Conservation (phyloP, 2,329 filamentous ascomycete species). For the Clonostachys rhizophaga region DNA sequence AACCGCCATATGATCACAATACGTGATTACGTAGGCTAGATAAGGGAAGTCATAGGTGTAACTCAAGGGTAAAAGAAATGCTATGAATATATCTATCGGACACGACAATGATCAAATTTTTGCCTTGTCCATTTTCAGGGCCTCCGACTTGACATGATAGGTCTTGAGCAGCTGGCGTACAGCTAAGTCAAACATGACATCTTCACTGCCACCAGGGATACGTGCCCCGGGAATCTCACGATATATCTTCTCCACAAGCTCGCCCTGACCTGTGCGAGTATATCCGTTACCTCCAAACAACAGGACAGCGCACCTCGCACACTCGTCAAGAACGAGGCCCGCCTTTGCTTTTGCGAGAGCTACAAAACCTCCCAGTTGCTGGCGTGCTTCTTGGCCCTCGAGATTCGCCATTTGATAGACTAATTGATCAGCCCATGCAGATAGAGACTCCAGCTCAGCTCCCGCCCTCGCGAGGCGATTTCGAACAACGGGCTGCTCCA, state of each 20-base stretch:
- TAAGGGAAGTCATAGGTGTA: too few relatives aligned
- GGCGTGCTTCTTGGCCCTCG: constrained; percentile 46
- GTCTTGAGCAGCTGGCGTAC: constrained; percentile 35
- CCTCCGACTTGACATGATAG: too few relatives aligned
- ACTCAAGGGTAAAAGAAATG: too few relatives aligned
- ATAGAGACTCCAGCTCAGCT: constrained; percentile 53
- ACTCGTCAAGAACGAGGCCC: too few relatives aligned
- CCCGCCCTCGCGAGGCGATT: constrained; percentile 56
- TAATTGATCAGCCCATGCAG: constrained; percentile 58
- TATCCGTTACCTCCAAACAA: constrained; percentile 49
- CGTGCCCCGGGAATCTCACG: constrained; percentile 41
- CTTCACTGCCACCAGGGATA: constrained; percentile 49
- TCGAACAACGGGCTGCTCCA: constrained; percentile 55
- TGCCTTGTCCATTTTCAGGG: too few relatives aligned
- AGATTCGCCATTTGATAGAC: constrained; percentile 45
- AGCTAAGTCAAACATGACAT: constrained; percentile 46
- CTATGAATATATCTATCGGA: too few relatives aligned
- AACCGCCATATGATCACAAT: too few relatives aligned
- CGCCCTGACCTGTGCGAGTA: constrained; percentile 39
- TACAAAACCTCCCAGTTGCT: constrained; percentile 10
- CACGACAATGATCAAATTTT: too few relatives aligned
- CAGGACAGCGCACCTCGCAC: background rate
- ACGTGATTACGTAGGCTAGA: too few relatives aligned
- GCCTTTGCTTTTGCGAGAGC: too few relatives aligned
- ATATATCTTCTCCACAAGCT: constrained; percentile 46